Conservation (phyloP, 805 yeast species). For the Yarrowia sp. region DNA sequence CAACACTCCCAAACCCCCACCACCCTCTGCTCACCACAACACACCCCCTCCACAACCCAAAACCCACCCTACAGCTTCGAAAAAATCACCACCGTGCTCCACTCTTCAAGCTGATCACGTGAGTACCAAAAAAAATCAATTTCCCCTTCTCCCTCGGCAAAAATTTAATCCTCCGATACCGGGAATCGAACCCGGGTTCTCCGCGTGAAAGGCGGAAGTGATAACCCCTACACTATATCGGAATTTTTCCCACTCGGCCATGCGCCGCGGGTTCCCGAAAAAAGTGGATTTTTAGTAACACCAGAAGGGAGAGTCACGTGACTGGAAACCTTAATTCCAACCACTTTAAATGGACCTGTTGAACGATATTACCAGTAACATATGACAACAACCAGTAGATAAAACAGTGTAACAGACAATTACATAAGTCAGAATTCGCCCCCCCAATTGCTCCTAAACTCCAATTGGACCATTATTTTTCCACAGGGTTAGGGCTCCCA, state of each 20-base stretch:
- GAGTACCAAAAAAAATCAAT: not conserved
- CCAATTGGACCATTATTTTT: too few relatives aligned
- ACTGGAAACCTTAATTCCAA: not conserved
- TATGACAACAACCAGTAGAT: not conserved
- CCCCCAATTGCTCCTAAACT: too few relatives aligned
- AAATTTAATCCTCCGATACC: constrained; percentile 19
- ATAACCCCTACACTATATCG: constrained; percentile 29
- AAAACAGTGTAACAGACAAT: too few relatives aligned
- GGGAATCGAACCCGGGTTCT: constrained; percentile 26
- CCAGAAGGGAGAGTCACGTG: not conserved
- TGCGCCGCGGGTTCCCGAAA: not conserved
- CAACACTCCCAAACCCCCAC: too few relatives aligned
- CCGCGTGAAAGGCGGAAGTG: constrained; percentile 27
- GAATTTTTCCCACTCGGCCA: constrained; percentile 13
- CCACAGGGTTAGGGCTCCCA: too few relatives aligned
- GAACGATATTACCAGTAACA: not conserved
- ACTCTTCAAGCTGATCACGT: too few relatives aligned
- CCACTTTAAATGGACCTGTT: too few relatives aligned
- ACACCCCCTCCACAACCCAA: too few relatives aligned
- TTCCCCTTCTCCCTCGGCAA: not conserved
- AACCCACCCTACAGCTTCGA: too few relatives aligned
- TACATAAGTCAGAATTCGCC: too few relatives aligned
- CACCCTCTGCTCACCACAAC: too few relatives aligned
- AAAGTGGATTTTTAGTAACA: not conserved
- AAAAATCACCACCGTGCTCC: too few relatives aligned